These are phyloP conservation scores for Baorangia bicolor DNA, from an alignment of 768 basidiomycete genomes.

Conservation along the genomic window DNA sequence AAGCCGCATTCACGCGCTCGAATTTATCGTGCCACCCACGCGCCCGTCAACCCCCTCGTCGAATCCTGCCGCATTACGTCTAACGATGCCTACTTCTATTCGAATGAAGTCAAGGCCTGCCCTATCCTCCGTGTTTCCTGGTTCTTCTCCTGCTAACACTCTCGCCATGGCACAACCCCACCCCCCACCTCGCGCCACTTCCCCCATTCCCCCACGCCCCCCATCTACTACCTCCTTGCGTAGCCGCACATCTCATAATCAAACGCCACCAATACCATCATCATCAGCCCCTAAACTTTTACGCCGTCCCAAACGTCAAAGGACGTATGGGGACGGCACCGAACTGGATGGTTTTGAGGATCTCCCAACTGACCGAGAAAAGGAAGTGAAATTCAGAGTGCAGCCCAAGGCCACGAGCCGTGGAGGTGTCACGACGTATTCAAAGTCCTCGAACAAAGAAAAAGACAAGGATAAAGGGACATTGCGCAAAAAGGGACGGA, in stretches of 20 bases:
- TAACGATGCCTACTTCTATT: slow-evolving; percentile 86
- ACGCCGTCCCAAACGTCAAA: slow-evolving; percentile 72
- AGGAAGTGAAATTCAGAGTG: slow-evolving; percentile 71
- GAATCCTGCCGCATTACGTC: slow-evolving; percentile 70
- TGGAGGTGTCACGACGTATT: slow-evolving; percentile 47
- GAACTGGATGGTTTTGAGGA: slow-evolving; percentile 90
- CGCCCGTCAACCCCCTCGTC: slow-evolving; percentile 79
- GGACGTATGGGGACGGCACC: slow-evolving; percentile 82
- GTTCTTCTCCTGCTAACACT: slow-evolving; percentile 35
- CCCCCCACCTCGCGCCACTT: slow-evolving; percentile 47
- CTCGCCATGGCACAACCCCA: slow-evolving; percentile 27
- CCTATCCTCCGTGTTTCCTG: slow-evolving; percentile 72
- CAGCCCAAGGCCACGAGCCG: slow-evolving; percentile 71
- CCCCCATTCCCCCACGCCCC: slow-evolving; percentile 60
- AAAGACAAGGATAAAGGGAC: slow-evolving; percentile 53
- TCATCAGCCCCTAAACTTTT: slow-evolving; percentile 62
- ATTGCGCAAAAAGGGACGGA: slow-evolving; percentile 54
- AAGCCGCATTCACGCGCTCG: slow-evolving; percentile 54
- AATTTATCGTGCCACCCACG: slow-evolving; percentile 71
- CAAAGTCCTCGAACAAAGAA: slow-evolving; percentile 37
- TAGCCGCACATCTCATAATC: slow-evolving; percentile 29
- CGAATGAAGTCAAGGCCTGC: slow-evolving; percentile 73
- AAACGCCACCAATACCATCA: slow-evolving; percentile 38
- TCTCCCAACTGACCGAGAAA: slow-evolving; percentile 80
- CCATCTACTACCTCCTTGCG: slow-evolving; percentile 54